phyloP scores from a whole-genome alignment of 805 yeast genomes.

The Ogataea paradorogensis region DNA sequence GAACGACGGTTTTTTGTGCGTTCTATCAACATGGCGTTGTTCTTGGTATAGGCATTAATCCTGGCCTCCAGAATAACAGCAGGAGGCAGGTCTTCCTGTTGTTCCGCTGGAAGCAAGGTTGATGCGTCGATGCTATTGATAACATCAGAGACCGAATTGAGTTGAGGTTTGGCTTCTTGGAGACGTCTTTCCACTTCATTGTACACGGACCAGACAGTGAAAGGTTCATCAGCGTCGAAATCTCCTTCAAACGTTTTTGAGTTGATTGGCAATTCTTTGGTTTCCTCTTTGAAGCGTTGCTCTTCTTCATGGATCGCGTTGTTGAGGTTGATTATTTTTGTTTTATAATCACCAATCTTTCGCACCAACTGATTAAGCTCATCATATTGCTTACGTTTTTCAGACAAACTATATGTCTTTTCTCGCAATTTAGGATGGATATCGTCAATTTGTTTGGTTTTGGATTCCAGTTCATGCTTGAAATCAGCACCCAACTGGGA shows the following conservation, averaged over 20 bases:
- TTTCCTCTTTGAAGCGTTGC: slow-evolving; percentile 44
- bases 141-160: slow-evolving; percentile 7
- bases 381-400: slow-evolving; percentile 48
- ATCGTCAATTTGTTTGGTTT: slow-evolving; percentile 49
- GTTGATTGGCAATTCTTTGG: slow-evolving; percentile 30
- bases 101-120: slow-evolving; percentile 10
- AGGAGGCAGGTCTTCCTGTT: slow-evolving; percentile 42
- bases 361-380: slow-evolving; percentile 45
- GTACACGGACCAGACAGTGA: slow-evolving; percentile 60
- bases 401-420: slow-evolving; percentile 50
- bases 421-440: slow-evolving; percentile 56
- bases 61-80: slow-evolving; percentile 64
- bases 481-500: slow-evolving; percentile 55
- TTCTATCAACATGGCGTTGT: slow-evolving; percentile 53
- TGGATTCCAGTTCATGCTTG: slow-evolving; percentile 51
- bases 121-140: slow-evolving; percentile 13
- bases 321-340: slow-evolving; percentile 54
- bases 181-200: slow-evolving; percentile 46
- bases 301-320: slow-evolving; percentile 66
- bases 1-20: slow-evolving; percentile 53
- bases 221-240: slow-evolving; percentile 91
- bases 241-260: slow-evolving; percentile 48
- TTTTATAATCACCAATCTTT: slow-evolving; percentile 47
- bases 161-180: slow-evolving; percentile 23
- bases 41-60: slow-evolving; percentile 72